Base-by-base conservation (phyloP, 805 yeast species). In the Zygotorulaspora florentina region DNA sequence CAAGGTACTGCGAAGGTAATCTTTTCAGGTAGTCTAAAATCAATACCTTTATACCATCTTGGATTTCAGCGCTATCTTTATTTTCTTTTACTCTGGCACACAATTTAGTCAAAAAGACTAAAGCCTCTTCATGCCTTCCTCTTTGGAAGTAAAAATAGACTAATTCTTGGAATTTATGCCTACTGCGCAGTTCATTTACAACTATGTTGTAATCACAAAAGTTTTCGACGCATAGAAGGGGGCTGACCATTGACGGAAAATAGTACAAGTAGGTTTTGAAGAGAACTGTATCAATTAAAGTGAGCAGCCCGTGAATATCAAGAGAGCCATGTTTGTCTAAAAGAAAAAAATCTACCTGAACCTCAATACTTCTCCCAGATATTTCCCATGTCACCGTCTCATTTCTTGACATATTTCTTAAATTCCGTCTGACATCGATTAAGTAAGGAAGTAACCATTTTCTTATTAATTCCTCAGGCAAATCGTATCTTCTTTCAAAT, bases 71-170 rank as follows among this genome's bases (percentile, higher is more conserved):
- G 2, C 35, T 41, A 16, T 50, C 47, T 2, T 47, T 38, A 2
- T 45, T 39, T 10, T 46, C 48, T 33, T 57, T 50, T 25, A 28
- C 65, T 56, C 20, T 75, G 47, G 11, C 61, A 11, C 42, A 26
- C 13, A 57, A 37, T 9, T 45, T 63, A n/a, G 69, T 65, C 15
- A 91, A 67, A 58, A 86, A 72, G 3, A 72, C 66, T 35, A 93
- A 67, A 0, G 96, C 95, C 42, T 81, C 79, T 7, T 69, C 67
- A 63, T 88, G 96, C 39, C 76, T 59, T 1, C 66, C 60, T 42
- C 83, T 70, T n/a, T 83, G 78, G 53, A 70, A 81, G 55, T 84
- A 87, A 58, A 87, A 90, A 57, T 86, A 95, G 8, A 87, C 74
- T 35, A 90, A 69, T 55, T 88, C 96, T 27, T 76, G 75, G 54